These are phyloP conservation scores for Theileria annulata DNA, from an alignment of 169 alveolate genomes.

Conservation along the genomic window DNA sequence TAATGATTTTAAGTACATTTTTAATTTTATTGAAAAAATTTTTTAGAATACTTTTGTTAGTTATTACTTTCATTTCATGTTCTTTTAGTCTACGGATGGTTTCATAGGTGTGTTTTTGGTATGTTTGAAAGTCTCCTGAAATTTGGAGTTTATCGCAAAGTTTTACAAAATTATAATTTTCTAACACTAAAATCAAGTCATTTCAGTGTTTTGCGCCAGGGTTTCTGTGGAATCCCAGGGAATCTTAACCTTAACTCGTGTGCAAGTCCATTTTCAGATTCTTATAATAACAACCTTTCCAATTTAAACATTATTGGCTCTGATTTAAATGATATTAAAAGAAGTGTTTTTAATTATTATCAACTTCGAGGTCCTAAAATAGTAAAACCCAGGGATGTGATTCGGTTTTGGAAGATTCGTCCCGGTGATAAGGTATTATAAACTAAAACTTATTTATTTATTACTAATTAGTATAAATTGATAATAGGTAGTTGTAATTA, in stretches of 20 bases:
- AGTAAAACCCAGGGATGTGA: slow-evolving; percentile 70
- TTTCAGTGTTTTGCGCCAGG: neutral
- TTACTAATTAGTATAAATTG: neutral
- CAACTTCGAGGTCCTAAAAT: slow-evolving; percentile 72
- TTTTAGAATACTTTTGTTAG: too few species aligned
- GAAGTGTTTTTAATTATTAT: neutral
- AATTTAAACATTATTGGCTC: neutral
- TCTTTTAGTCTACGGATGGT: too few species aligned
- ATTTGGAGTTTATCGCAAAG: too few species aligned
- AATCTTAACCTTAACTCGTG: slow-evolving; percentile 3
- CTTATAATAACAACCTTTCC: neutral
- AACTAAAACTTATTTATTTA: neutral
- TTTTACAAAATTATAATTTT: neutral
- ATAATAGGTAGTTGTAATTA: slow-evolving; percentile 77
- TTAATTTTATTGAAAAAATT: neutral
- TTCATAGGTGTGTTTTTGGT: too few species aligned
- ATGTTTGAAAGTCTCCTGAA: too few species aligned
- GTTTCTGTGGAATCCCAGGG: neutral
- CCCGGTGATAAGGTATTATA: slow-evolving; percentile 78
- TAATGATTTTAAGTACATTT: neutral
- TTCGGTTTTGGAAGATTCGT: slow-evolving; percentile 80
- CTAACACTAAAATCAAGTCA: neutral
- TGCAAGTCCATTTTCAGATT: neutral
- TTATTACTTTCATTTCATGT: too few species aligned
- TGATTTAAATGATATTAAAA: neutral